Percentiles rank a stretch among this genome's conserved stretches.
phyloP scores from a whole-genome alignment of 345 rosid genomes.

The Brassica carinata region DNA sequence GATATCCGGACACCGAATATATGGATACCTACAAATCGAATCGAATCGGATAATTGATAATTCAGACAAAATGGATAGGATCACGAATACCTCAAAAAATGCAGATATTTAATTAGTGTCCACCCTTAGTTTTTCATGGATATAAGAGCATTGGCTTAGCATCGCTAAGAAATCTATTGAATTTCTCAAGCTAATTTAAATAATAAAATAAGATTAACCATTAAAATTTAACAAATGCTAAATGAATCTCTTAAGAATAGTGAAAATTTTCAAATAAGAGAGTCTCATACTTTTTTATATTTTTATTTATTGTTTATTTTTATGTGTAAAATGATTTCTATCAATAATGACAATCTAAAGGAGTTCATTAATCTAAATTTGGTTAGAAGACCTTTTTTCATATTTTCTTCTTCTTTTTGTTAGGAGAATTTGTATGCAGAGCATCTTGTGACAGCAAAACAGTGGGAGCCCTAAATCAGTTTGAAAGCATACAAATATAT shows the following conservation, averaged over 20 bases:
- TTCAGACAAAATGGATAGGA: too few species aligned
- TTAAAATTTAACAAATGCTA: not conserved
- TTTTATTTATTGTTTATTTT: too few species aligned
- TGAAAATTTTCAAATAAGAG: not conserved
- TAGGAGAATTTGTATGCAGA: not conserved
- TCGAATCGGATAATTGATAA: too few species aligned
- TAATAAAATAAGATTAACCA: not conserved
- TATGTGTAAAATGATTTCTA: not conserved
- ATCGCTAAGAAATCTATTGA: not conserved
- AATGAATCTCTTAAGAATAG: not conserved
- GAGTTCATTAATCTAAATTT: not conserved
- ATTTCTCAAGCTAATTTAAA: not conserved
- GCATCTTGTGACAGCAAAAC: not conserved
- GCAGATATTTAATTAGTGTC: too few species aligned
- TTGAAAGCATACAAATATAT: conserved; percentile 10
- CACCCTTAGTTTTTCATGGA: not conserved
- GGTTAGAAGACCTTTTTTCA: not conserved
- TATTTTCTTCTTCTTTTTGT: not conserved
- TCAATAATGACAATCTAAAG: too few species aligned
- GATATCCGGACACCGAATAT: too few species aligned
- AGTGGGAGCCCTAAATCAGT: not conserved
- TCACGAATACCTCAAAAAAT: too few species aligned
- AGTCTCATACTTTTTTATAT: not conserved
- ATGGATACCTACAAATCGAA: too few species aligned
- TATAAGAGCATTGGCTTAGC: not conserved